These are phyloP conservation scores for Beauveria australis DNA, from an alignment of 2,329 filamentous ascomycete genomes.

Conservation along the genomic window DNA sequence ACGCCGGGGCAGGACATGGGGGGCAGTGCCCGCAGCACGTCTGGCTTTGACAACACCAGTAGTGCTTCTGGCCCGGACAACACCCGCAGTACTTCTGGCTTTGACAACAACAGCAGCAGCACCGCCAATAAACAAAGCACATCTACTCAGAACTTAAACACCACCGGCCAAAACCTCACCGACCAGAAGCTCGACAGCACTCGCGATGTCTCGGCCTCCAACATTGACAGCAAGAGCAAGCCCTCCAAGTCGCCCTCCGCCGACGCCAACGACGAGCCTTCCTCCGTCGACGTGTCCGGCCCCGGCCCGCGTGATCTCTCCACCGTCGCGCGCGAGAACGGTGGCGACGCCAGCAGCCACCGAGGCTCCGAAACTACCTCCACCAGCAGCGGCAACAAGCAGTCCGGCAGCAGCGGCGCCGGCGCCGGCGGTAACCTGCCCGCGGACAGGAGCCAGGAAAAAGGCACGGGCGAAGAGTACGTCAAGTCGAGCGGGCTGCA, in stretches of 20 bases:
- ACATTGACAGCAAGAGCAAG: background rate
- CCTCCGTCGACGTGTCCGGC: conserved; percentile 27
- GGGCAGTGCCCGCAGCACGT: background rate
- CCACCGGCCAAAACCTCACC: background rate
- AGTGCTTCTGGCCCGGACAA: background rate
- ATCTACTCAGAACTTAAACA: background rate
- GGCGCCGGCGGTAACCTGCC: conserved; percentile 18
- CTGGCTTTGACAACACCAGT: background rate
- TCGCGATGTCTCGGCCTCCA: background rate
- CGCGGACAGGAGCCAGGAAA: conserved; percentile 19
- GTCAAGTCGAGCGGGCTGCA: conserved; percentile 50
- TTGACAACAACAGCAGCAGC: background rate
- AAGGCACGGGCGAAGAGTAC: conserved; percentile 48
- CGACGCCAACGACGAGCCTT: conserved; percentile 24
- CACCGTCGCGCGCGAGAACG: conserved; percentile 25
- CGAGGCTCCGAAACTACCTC: background rate
- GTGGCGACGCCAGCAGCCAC: conserved; percentile 24
- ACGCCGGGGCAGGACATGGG: conserved; percentile 1
- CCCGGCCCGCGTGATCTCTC: conserved; percentile 36
- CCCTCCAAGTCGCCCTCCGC: conserved; percentile 9
- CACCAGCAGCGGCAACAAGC: conserved; percentile 1
- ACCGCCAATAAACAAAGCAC: too few species aligned
- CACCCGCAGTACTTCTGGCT: background rate
- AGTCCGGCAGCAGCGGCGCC: conserved; percentile 13
- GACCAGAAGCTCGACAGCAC: background rate